A percentile compares a stretch with the other conserved stretches of the same genome.
Conservation (phyloP, 1,139 yeast genomes). For the Suzukiozyma palmioleophila region DNA sequence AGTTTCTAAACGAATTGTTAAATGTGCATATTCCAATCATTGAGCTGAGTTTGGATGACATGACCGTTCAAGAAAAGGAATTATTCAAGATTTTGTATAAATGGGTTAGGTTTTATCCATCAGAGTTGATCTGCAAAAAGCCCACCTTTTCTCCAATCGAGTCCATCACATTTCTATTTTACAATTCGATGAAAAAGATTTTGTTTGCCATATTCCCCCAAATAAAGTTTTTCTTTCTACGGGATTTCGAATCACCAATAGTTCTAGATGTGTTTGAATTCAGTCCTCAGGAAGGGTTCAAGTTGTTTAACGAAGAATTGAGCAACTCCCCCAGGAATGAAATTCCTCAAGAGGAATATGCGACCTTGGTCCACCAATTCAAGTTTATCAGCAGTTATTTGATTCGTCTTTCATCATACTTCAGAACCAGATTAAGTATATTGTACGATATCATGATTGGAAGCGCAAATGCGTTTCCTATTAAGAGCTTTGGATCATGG, state of each 20-base stretch:
- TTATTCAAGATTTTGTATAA: conserved; percentile 33
- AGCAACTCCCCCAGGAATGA: conserved; percentile 14
- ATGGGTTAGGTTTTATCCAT: conserved; percentile 39
- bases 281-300: conserved; percentile 22
- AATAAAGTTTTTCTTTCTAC: conserved; percentile 34
- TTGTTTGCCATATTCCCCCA: conserved; percentile 39
- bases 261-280: conserved; percentile 35
- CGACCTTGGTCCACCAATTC: conserved; percentile 16
- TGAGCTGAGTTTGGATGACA: conserved; percentile 19
- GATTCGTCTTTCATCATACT: conserved; percentile 29
- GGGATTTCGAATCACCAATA: conserved; percentile 43
- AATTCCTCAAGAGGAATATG: conserved; percentile 15
- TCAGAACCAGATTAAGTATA: conserved; percentile 20
- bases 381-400: conserved; percentile 27
- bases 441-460: conserved; percentile 28
- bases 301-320: conserved; percentile 14
- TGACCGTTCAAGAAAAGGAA: conserved; percentile 30
- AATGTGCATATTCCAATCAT: conserved; percentile 26
- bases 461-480: conserved; percentile 24
- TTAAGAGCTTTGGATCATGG: conserved; percentile 29
- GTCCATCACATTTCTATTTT: conserved; percentile 30
- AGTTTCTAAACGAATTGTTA: conserved; percentile 23
- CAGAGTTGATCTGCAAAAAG: conserved; percentile 21
- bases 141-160: conserved; percentile 26
- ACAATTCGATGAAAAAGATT: conserved; percentile 31